phyloP scores from a whole-genome alignment of 768 basidiomycete genomes.

The Crepidotus variabilis region DNA sequence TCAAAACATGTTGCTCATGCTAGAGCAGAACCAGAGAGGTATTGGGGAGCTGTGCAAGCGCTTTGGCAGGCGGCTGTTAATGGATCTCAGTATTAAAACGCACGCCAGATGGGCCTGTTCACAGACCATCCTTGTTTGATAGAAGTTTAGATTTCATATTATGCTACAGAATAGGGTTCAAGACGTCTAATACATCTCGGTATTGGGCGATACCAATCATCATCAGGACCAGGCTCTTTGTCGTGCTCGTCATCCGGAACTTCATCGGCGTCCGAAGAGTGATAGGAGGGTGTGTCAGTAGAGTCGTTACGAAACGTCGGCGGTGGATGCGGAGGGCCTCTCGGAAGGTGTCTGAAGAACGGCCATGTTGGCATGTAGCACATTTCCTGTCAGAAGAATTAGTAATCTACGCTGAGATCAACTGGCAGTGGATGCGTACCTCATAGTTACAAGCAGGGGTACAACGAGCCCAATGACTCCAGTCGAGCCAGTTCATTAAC shows the following conservation, averaged over 20 bases:
- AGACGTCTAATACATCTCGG: constrained; percentile 25
- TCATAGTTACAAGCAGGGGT: constrained; percentile 40
- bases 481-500: constrained; percentile 50
- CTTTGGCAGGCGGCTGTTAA: constrained; percentile 32
- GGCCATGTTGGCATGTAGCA: constrained; percentile 44
- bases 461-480: constrained; percentile 48
- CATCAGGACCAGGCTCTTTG: neutral
- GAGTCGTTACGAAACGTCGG: neutral
- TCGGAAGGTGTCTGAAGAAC: constrained; percentile 19
- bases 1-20: constrained; percentile 46
- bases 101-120: too few relatives aligned
- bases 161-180: constrained; percentile 16
- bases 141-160: neutral
- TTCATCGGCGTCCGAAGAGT: neutral
- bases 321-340: neutral
- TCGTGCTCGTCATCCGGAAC: neutral
- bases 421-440: constrained; percentile 25
- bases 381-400: constrained; percentile 27
- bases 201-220: constrained; percentile 14
- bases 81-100: too few relatives aligned
- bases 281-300: neutral
- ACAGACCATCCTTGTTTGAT: too few relatives aligned
- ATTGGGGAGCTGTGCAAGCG: constrained; percentile 36
- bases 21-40: constrained; percentile 35
- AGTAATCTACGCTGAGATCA: neutral